phyloP scores from a whole-genome alignment of 805 yeast species.

The Yarrowia hollandica region DNA sequence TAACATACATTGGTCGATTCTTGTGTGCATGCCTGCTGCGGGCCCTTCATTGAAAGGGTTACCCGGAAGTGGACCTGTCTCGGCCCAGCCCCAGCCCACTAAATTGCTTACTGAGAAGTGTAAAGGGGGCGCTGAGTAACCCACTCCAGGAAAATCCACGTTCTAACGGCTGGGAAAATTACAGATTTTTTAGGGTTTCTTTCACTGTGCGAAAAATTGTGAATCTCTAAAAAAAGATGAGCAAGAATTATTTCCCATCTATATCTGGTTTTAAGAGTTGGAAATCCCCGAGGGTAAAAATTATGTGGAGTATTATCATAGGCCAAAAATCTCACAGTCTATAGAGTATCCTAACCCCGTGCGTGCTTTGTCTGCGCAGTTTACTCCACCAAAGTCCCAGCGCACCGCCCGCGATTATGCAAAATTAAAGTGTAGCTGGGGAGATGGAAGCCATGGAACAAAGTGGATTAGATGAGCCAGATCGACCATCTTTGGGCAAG shows the following conservation, averaged over 20 bases:
- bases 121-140: too few species aligned
- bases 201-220: too few species aligned
- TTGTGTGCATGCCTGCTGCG: slow-evolving; percentile 4
- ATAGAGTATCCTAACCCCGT: too few species aligned
- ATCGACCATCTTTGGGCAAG: too few species aligned
- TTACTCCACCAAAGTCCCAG: slow-evolving; percentile 9
- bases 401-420: slow-evolving; percentile 25
- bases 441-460: slow-evolving; percentile 22
- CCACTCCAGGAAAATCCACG: too few species aligned
- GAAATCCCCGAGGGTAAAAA: too few species aligned
- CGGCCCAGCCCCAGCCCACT: slow-evolving; percentile 8
- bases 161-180: background rate
- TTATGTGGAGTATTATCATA: too few species aligned
- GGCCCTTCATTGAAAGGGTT: background rate
- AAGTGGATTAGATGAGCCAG: background rate
- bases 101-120: background rate
- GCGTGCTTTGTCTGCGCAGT: too few species aligned
- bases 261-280: too few species aligned
- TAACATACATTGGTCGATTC: slow-evolving; percentile 9
- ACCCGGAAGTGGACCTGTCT: background rate
- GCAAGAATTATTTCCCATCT: too few species aligned
- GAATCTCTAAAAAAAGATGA: too few species aligned
- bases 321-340: too few species aligned
- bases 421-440: slow-evolving; percentile 4
- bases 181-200: background rate